Evolutionary conservation across 768 basidiomycete species (phyloP), one percentile per base, ranked within the genome.

Genomic region (Leucosporidium yakuticum): DNA sequence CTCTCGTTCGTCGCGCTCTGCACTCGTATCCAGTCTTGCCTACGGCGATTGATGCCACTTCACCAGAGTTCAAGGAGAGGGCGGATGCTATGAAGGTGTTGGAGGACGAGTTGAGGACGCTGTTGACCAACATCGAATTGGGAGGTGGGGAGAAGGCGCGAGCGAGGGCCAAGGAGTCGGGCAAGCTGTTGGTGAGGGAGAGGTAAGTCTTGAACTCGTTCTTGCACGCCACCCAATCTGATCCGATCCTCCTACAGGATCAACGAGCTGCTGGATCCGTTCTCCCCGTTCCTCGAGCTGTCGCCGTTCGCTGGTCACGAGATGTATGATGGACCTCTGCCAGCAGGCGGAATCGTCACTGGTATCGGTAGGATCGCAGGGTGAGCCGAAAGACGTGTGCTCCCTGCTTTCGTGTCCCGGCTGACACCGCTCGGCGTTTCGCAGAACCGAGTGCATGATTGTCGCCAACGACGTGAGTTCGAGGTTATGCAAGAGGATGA

Each of bases 401-500:
- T 36, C 53, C 56, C 7, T 6, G 4, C 1, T 4, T 27, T 3
- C 1, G 1, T 12, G 4, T 2, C 12, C 2, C 31, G 25, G 14
- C 15, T 21, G 31, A 56, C 27, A 83, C 88, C 68, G 88, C 88
- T 4, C 23, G 27, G 81, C 89, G 36, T 85, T 93, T 49, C 83
- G 87, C 29, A 91, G 91, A 0, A 81, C 84, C 66, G 90, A 94
- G 78, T 93, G 90, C 75, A 86, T 96, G 71, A 79, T 97, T 7
- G 87, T 95, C 7, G 88, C 90, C n/a, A 97, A 96, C 78, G 93
- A 97, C 76, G 88, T 92, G 39, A 92, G 90, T 11, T 90, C 15
- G 6, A 92, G 32, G 23, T 15, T n/a, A 14, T 20, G 31, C 31
- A 91, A 27, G 79, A 93, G 60, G 92, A 90, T 21, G 90, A 86